Evolutionary conservation across 768 basidiomycete species (phyloP), one percentile per base, ranked within the genome.

Genomic region (Strobilomyces dryophilus): DNA sequence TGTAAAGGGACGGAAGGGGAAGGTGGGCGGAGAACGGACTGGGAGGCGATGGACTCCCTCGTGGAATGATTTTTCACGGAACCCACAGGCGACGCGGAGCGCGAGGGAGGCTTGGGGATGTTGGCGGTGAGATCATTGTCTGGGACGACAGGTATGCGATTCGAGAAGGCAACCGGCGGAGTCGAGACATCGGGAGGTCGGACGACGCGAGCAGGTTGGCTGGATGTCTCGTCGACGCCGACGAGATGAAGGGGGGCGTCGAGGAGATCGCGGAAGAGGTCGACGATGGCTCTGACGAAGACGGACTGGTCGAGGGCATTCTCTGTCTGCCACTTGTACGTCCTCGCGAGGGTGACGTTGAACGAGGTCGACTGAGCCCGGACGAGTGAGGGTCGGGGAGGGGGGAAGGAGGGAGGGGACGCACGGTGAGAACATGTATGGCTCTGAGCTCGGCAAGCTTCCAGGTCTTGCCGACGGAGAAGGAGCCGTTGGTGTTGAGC

Each of bases 391-490:
- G 24, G 24, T 24, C 24, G 24, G 24, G 24, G 55, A 63, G 49
- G 3, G 53, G 55, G 60, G 66, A 15, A 50, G 24, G 47, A 43
- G 17, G 20, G 0, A 11, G 17, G 27, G n/a, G 2, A 74, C 85
- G 64, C 67, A 95, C 94, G 65, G 78, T 79, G 34, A 80, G 54
- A 44, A 95, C 86, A 58, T 95, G 86, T 42, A 99, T 66, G 36
- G 74, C 83, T 56, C 89, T 81, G 61, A 98, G 77, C 69, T 98
- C 95, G 39, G 82, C 68, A 45, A 98, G 72, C 54, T 75, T 79
- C 97, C 97, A 99, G 2, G 95, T 92, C 75, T 99, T 99, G 7
- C 97, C 97, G 45, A 98, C 92, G 8, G 93, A 97, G 71, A 95
- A 98, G 0, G 92, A 81, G 32, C 90, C 87, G 65, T 98, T 98